phyloP scores from a whole-genome alignment of 2,329 filamentous ascomycete species.

The Calonectria multiphialidica region DNA sequence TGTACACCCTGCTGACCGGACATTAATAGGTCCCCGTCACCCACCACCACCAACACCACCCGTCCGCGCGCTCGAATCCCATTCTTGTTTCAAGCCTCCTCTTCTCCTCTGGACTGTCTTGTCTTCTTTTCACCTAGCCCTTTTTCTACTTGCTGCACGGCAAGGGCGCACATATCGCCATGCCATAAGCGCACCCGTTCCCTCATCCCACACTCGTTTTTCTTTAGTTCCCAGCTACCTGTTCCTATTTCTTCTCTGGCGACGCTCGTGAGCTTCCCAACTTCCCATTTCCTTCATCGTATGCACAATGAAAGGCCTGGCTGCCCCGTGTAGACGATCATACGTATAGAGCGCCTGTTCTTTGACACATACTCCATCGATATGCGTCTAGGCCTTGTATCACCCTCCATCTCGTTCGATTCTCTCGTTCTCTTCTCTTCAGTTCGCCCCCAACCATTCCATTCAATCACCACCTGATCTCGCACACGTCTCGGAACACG shows the following conservation, averaged over 20 bases:
- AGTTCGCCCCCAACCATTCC: conserved; percentile 29
- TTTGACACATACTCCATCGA: conserved; percentile 36
- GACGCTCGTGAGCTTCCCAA: conserved; percentile 29
- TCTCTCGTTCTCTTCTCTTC: conserved; percentile 22
- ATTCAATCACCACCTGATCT: conserved; percentile 14
- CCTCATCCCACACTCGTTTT: conserved; percentile 39
- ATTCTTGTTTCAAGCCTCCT: conserved; percentile 45
- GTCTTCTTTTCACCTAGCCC: conserved; percentile 32
- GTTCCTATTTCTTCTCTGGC: conserved; percentile 19
- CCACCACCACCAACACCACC: conserved; percentile 28
- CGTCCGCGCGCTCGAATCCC: conserved; percentile 35
- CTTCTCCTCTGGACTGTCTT: conserved; percentile 19
- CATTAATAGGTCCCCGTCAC: conserved; percentile 45
- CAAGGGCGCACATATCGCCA: conserved; percentile 41
- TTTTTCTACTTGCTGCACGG: conserved; percentile 33
- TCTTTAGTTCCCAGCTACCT: conserved; percentile 16
- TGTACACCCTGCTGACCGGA: conserved; percentile 40
- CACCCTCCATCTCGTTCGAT: conserved; percentile 27
- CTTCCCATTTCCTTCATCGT: conserved; percentile 17
- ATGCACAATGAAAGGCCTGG: conserved; percentile 39
- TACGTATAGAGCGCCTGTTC: conserved; percentile 39
- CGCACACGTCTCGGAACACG: not conserved
- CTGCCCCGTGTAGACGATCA: conserved; percentile 41
- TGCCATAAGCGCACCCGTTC: conserved; percentile 40
- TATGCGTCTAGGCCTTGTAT: conserved; percentile 37